Evolutionary conservation across 2,329 filamentous ascomycete species (phyloP).

Genomic region (Microsporum audouinii): DNA sequence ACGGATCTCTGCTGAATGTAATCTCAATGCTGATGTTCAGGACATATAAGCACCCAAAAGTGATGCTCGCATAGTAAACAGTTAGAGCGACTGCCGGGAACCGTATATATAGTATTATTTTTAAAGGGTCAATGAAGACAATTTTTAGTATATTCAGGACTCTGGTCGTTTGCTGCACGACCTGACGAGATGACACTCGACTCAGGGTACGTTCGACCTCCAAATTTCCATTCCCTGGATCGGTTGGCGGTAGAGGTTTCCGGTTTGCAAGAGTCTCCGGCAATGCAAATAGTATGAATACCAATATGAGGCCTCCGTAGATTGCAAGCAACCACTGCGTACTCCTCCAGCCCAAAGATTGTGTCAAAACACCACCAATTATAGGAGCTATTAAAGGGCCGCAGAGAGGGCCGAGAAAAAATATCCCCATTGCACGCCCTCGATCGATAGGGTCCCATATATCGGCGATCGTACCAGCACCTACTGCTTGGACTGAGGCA

Average conservation of each 20-base stretch:
- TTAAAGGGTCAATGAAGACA: slow-evolving; percentile 59
- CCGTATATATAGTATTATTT: slow-evolving; percentile 57
- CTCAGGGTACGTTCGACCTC: slow-evolving; percentile 23
- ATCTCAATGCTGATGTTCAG: slow-evolving; percentile 67
- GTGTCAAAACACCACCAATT: slow-evolving; percentile 59
- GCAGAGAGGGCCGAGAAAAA: slow-evolving; percentile 66
- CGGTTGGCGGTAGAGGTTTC: slow-evolving; percentile 22
- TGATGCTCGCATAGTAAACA: slow-evolving; percentile 62
- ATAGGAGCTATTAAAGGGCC: slow-evolving; percentile 67
- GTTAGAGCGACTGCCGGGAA: slow-evolving; percentile 63
- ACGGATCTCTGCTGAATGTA: slow-evolving; percentile 55
- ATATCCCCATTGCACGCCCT: slow-evolving; percentile 69
- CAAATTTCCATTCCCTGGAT: slow-evolving; percentile 12
- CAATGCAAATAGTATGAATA: slow-evolving; percentile 33
- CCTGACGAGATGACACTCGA: slow-evolving; percentile 51
- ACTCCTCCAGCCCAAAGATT: slow-evolving; percentile 60
- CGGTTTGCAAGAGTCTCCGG: slow-evolving; percentile 32
- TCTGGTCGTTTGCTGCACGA: slow-evolving; percentile 47
- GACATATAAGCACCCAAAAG: slow-evolving; percentile 64
- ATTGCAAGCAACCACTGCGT: slow-evolving; percentile 68
- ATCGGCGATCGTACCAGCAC: slow-evolving; percentile 72
- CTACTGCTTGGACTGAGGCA: slow-evolving; percentile 70
- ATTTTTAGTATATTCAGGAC: slow-evolving; percentile 46
- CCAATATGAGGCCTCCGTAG: slow-evolving; percentile 46
- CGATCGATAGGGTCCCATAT: slow-evolving; percentile 64